These are phyloP conservation scores for Blakeslea trispora DNA, from an alignment of 371 early-diverging fungal species.

Conservation along the genomic window DNA sequence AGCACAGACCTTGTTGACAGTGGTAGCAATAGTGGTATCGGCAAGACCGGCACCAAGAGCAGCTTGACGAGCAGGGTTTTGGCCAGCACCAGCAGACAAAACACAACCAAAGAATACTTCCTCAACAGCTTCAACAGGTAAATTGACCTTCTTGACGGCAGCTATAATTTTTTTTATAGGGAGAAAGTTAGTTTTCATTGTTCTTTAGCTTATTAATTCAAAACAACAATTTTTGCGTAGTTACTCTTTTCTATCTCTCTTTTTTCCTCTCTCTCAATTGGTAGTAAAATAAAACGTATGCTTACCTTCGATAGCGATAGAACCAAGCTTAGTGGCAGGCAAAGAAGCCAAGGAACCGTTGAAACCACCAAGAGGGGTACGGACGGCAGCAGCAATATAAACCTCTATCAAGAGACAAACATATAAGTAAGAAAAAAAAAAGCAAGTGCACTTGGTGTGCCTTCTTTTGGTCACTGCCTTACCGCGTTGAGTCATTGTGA, in stretches of 20 bases:
- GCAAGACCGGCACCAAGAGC: conserved; percentile 87
- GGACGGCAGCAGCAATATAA: conserved; percentile 84
- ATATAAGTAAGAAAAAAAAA: neutral
- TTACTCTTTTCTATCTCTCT: neutral
- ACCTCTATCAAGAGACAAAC: conserved; percentile 53
- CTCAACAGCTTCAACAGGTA: conserved; percentile 73
- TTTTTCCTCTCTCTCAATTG: neutral
- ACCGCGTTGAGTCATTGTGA: conserved; percentile 32
- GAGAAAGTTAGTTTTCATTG: too few species aligned
- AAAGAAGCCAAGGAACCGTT: conserved; percentile 87
- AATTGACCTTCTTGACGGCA: conserved; percentile 72
- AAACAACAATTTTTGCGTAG: neutral
- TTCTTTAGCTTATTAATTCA: too few species aligned
- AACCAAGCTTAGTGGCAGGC: conserved; percentile 87
- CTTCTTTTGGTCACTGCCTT: conserved; percentile 14
- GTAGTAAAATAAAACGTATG: neutral
- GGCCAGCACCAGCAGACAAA: conserved; percentile 87
- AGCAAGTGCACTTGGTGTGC: too few species aligned
- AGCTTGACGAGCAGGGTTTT: conserved; percentile 96
- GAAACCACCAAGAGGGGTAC: conserved; percentile 96
- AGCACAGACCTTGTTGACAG: conserved; percentile 98
- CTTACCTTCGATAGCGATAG: conserved; percentile 86
- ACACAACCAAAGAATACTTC: conserved; percentile 90
- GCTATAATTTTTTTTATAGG: conserved; percentile 32
- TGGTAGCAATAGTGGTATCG: conserved; percentile 78